Conservation (phyloP, 208 protist genomes). For the Trichomonas vaginalis region DNA sequence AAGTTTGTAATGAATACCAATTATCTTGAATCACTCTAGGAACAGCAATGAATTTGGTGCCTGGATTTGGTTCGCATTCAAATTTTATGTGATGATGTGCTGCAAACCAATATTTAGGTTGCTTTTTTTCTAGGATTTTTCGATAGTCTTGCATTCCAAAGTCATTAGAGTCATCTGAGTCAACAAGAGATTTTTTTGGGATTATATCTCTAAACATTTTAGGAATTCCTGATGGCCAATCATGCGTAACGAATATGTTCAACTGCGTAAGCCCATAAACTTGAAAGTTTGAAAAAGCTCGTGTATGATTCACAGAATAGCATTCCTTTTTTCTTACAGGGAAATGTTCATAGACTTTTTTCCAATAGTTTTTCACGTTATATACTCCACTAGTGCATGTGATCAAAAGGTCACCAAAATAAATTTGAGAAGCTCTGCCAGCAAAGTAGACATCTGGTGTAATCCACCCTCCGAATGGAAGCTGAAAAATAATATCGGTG, state of each 20-base stretch:
- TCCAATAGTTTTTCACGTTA: not conserved
- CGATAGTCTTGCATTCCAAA: not conserved
- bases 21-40: not conserved
- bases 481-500: not conserved
- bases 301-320: not conserved
- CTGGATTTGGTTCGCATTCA: not conserved
- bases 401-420: not conserved
- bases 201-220: not conserved
- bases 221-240: not conserved
- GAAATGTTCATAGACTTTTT: not conserved
- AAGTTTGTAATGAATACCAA: not conserved
- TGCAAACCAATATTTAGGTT: not conserved
- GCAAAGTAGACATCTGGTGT: not conserved
- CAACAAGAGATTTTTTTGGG: not conserved
- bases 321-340: not conserved
- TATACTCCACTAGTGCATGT: not conserved
- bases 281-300: not conserved
- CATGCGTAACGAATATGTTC: not conserved
- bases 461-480: not conserved
- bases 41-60: not conserved
- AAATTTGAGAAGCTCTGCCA: not conserved
- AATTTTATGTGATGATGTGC: not conserved
- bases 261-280: not conserved
- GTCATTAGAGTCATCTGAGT: not conserved
- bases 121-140: not conserved